A percentile compares a stretch with the other conserved stretches of the same genome.
phyloP scores from a whole-genome alignment of 805 yeast genomes.

The Ogataea chonburiensis region DNA sequence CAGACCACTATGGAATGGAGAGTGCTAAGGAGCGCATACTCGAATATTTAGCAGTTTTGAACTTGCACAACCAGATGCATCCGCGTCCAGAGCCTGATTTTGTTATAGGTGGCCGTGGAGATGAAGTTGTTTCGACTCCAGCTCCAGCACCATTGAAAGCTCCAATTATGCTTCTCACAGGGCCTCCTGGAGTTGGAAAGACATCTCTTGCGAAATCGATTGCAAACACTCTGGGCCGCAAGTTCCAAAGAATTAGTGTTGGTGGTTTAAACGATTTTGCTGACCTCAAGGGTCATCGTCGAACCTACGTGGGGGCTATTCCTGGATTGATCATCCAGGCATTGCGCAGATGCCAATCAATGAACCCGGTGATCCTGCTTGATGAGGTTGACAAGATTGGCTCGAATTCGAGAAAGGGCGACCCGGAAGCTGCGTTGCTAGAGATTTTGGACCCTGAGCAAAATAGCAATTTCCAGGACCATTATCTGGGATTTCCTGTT shows the following conservation, averaged over 20 bases:
- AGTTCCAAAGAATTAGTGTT: constrained; percentile 74
- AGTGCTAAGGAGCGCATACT: constrained; percentile 72
- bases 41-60: constrained; percentile 77
- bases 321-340: constrained; percentile 83
- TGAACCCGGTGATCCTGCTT: constrained; percentile 79
- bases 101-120: constrained; percentile 3
- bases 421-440: constrained; percentile 84
- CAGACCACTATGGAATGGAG: constrained; percentile 77
- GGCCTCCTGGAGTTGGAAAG: constrained; percentile 95
- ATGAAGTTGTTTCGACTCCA: background rate
- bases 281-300: constrained; percentile 85
- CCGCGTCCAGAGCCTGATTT: constrained; percentile 8
- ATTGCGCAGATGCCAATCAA: constrained; percentile 66
- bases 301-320: constrained; percentile 91
- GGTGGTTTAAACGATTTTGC: constrained; percentile 91
- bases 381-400: constrained; percentile 78
- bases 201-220: constrained; percentile 83
- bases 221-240: constrained; percentile 69
- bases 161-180: constrained; percentile 79
- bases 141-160: constrained; percentile 35
- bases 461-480: constrained; percentile 72
- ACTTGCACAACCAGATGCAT: constrained; percentile 43
- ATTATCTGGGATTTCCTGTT: constrained; percentile 80
- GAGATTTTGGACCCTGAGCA: constrained; percentile 93
- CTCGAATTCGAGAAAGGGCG: constrained; percentile 48